Base-by-base conservation (phyloP, 2,329 filamentous ascomycete genomes). In the Colletotrichum nymphaeae region DNA sequence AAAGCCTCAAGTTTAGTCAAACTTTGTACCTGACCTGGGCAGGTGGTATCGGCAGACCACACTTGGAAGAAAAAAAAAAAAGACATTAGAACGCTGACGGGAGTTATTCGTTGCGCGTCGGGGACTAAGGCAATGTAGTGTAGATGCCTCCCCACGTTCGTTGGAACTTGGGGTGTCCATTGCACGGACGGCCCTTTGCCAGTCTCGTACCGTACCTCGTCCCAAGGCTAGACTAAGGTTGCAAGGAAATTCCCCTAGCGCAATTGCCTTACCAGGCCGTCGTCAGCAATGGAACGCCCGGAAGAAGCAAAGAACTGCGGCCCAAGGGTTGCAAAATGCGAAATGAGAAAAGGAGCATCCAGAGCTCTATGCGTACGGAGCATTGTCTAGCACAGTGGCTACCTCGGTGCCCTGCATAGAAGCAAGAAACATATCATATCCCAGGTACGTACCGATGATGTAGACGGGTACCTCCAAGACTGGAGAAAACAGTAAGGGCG, bases 301-400 rank as follows among this genome's bases (percentile, higher is more conserved):
- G 14, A 57, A 72, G 57, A 59, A 63, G 69, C 56, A 68, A 63
- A 55, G 64, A 64, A 67, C 63, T 28, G 22, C 35, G 22, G 59
- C 28, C 30, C 67, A 37, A 64, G 35, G 53, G 37, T 37, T 65
- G 69, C 26, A 26, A 16, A 16, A 63, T 65, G 69, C 32, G 42
- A 16, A 16, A 63, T 24, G 19, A 26, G 59, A 62, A n/a, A 49
- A 28, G 7, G 37, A 24, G 16, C 16, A 24, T n/a, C 16, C 28
- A 4, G 35, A 62, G 58, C 22, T 37, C 14, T 35, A 35, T 32
- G 30, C 30, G 30, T 35, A 35, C 32, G 32, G 32, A 35, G 32
- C 12, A 35, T 35, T 35, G 11, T 12, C 11, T 28, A 42, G 24
- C 16, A n/a, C 46, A 24, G 37, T 63, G 37, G 8, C 42, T 19